Evolutionary conservation across 176 grass and related monocot species (phyloP).

Genomic region (Poa annua): DNA sequence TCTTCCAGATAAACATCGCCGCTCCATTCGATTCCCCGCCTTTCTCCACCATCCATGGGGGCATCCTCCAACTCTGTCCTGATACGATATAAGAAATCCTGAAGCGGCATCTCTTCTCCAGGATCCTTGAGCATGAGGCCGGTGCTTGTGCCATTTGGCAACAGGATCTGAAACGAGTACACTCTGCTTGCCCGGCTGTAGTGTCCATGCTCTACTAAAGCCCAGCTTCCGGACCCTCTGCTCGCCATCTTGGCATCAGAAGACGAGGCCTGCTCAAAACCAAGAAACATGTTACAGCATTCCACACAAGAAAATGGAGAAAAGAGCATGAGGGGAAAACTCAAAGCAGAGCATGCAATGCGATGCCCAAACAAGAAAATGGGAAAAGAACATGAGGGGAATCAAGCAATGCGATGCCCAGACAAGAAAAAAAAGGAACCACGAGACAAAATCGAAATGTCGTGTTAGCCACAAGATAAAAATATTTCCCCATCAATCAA

Average conservation of each 20-base stretch:
- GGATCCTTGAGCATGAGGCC: conserved; percentile 8
- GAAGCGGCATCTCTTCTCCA: conserved; percentile 10
- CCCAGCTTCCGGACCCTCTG: not conserved
- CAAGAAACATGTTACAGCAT: not conserved
- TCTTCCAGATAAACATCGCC: conserved; percentile 30
- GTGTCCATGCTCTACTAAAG: not conserved
- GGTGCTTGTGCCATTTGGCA: conserved; percentile 29
- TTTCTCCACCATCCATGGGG: not conserved
- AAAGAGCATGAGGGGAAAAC: not conserved
- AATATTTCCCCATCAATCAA: not conserved
- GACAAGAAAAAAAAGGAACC: not conserved
- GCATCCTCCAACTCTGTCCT: not conserved
- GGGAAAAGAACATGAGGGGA: not conserved
- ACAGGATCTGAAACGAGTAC: conserved; percentile 17
- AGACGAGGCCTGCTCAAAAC: not conserved
- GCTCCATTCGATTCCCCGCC: conserved; percentile 14
- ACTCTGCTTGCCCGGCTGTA: not conserved
- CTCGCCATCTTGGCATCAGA: conserved; percentile 25
- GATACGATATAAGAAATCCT: conserved; percentile 4
- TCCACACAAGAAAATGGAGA: not conserved
- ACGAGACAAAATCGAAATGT: not conserved
- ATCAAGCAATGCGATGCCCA: not conserved
- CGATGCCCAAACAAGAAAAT: not conserved
- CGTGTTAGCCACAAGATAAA: not conserved
- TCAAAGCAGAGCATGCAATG: not conserved